Base-by-base conservation (phyloP, 2,329 filamentous ascomycete genomes). In the Fusarium oxysporum region DNA sequence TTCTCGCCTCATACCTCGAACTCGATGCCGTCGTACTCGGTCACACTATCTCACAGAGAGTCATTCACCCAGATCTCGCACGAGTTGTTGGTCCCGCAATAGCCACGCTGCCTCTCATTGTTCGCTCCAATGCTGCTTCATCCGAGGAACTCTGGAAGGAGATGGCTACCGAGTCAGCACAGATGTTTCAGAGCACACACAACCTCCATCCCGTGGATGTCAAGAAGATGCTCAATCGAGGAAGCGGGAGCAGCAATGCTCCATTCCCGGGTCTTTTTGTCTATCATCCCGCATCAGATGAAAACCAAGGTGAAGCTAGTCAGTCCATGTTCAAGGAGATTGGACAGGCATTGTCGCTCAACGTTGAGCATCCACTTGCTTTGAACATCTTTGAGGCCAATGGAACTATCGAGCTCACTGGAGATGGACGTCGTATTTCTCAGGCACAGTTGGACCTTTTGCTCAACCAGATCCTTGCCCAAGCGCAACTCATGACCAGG, bases 231-330 rank as follows among this genome's bases (percentile, higher is more conserved):
- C 57, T 71, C 8, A 72, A 71, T 4, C 38, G 45, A 6, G 48
- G 57, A 12, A 56, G 25, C 1, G 40, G 25, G 1, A 48, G 44
- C 1, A 59, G 43, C 30, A 64, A 55, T 4, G 48, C 68, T 2
- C 69, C 69, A 0, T 72, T 71, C 43, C 69, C 63, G 0, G 69
- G 57, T 2, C 63, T 71, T 12, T 69, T 71, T 6, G 69, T 71
- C 0, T 71, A 69, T 13, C 69, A 71, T n/a, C 69, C 69, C 1
- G 53, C 68, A 7, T 33, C 37, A 17, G 32, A 40, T 9, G 51
- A 47, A 3, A 19, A 14, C 7, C 13, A 21, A 16, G 19, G 6
- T n/a, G 41, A n/a, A 8, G 14, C 17, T 12, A 5, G 4, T 6
- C n/a, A 12, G 9, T n/a, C 38, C 28, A 55, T 57, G 40, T 71